Base-by-base conservation (phyloP, 108 stramenopile species). In the Nitzschia sp. region DNA sequence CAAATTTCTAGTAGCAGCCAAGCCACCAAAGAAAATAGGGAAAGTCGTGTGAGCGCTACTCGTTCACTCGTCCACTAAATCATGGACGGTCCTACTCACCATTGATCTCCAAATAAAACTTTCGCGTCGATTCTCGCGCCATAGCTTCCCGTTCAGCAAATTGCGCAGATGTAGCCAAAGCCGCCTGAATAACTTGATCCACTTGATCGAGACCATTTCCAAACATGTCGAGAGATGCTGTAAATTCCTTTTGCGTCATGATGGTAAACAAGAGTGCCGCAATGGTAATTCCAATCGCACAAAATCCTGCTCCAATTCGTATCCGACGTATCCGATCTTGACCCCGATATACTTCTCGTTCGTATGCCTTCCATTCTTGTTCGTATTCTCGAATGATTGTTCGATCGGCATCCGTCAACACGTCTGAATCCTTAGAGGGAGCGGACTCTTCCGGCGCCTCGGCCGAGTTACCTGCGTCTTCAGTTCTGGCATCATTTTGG, bases 311-410 rank as follows among this genome's bases (percentile, higher is more conserved):
- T 4, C 36, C 49, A 6, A 53, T 21, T 33, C 64, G 47, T 6
- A 65, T 65, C 30, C 64, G 21, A 1, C 47, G 1, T 24, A 65
- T 53, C 1, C 64, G 47, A 29, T 49, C 30, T 15, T 65, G 28
- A 19, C 19, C 18, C 0, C 31, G 28, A 65, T 49, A 19, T 1
- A 49, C 13, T 27, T 15, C n/a, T 18, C 32, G 30, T 31, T 65
- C 47, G 28, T 65, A 65, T 1, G 13, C 49, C 23, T 65, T 53
- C 64, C 47, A 53, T 32, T 65, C 64, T 33, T 32, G 3, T 65
- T 65, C 64, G 15, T 65, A 65, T 3, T 65, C 17, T 11, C 27
- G 33, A 53, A 65, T 65, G n/a, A 25, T 42, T 32, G 31, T 49
- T n/a, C 49, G 28, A 34, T 65, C 64, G 1, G 27, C 26, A 15